Conservation (phyloP, 2,329 filamentous ascomycete species). For the Dactylellina parvicollis region DNA sequence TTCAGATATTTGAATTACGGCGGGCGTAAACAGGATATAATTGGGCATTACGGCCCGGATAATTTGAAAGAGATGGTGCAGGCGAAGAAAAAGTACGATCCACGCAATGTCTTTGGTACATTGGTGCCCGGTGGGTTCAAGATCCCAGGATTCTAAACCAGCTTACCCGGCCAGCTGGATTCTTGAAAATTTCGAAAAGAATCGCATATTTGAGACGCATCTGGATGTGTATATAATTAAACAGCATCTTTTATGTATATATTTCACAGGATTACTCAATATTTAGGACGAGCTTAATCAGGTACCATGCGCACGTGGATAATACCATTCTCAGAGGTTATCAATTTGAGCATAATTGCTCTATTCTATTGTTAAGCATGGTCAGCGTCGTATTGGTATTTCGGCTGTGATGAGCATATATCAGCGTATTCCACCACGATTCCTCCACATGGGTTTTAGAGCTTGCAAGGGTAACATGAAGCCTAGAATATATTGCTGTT, state of each 20-base stretch:
- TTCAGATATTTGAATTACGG: constrained; percentile 66
- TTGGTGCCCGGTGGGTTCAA: constrained; percentile 60
- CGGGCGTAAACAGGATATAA: constrained; percentile 62
- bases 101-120: constrained; percentile 58
- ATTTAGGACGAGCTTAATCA: no score
- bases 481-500: not conserved
- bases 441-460: not conserved
- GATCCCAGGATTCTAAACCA: constrained; percentile 42
- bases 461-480: not conserved
- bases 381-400: not conserved
- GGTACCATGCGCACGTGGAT: no score
- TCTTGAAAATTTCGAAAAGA: not conserved
- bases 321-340: not conserved
- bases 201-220: not conserved
- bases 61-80: constrained; percentile 59
- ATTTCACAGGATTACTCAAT: no score
- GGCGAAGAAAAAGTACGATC: constrained; percentile 58
- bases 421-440: not conserved
- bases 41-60: constrained; percentile 62
- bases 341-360: not conserved
- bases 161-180: no score
- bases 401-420: not conserved
- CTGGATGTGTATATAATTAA: not conserved
- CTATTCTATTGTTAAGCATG: no score
- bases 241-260: not conserved